Evolutionary conservation across 2,329 filamentous ascomycete species (phyloP).

Genomic region (Exophiala sideris): DNA sequence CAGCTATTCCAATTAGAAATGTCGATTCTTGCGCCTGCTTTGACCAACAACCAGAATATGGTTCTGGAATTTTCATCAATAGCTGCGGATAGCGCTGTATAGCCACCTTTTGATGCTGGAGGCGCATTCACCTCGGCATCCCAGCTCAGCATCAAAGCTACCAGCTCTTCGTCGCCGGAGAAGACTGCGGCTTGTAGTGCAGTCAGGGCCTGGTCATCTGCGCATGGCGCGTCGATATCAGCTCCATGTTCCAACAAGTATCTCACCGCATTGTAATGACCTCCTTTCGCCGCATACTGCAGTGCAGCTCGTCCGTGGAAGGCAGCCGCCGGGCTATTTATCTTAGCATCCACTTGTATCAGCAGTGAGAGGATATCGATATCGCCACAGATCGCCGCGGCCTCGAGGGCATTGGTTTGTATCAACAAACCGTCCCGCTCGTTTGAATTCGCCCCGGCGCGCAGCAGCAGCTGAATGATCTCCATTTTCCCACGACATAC

Average conservation of each 20-base stretch:
- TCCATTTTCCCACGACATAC: neutral
- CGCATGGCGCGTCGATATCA: slow-evolving; percentile 23
- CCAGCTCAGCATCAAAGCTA: neutral
- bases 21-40: too few species aligned
- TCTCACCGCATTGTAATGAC: slow-evolving; percentile 2
- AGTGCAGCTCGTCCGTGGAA: slow-evolving; percentile 19
- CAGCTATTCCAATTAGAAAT: too few species aligned
- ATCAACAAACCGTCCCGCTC: neutral
- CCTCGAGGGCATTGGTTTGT: slow-evolving; percentile 13
- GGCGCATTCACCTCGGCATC: too few species aligned
- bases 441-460: neutral
- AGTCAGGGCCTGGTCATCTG: neutral
- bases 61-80: too few species aligned
- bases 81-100: too few species aligned
- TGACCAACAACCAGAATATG: too few species aligned
- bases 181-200: slow-evolving; percentile 4
- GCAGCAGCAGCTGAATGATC: neutral
- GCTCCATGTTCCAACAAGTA: slow-evolving; percentile 7
- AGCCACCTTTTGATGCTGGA: too few species aligned
- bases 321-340: slow-evolving; percentile 3
- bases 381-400: slow-evolving; percentile 11
- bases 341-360: slow-evolving; percentile 18
- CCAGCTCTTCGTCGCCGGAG: slow-evolving; percentile 16
- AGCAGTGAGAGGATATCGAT: slow-evolving; percentile 18
- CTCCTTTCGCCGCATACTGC: slow-evolving; percentile 30